These are phyloP conservation scores for Aspergillus cavernicola DNA, from an alignment of 495 filamentous ascomycete species.

Conservation along the genomic window DNA sequence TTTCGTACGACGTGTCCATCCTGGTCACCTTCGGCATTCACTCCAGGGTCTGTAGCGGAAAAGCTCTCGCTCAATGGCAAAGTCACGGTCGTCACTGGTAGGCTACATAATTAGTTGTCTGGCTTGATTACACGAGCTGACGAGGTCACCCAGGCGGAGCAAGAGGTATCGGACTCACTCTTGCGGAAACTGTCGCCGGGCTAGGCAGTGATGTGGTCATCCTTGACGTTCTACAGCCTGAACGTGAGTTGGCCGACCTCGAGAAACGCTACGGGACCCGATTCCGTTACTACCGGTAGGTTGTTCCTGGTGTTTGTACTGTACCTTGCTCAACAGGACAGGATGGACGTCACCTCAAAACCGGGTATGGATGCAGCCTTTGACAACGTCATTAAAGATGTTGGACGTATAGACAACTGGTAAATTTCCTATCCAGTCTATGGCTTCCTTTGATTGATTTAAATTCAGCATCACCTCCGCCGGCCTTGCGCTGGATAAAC, in stretches of 20 bases:
- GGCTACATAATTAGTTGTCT: not conserved
- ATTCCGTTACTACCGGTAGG: not conserved
- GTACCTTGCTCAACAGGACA: no score
- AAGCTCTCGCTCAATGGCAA: not conserved
- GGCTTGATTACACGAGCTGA: not conserved
- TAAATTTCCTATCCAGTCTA: not conserved
- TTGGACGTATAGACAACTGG: constrained; percentile 10
- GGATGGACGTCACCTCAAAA: constrained; percentile 1
- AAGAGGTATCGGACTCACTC: constrained; percentile 3
- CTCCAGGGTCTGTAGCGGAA: not conserved
- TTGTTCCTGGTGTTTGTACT: not conserved
- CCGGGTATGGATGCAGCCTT: not conserved
- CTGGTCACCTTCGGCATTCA: not conserved
- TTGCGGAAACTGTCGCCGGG: not conserved
- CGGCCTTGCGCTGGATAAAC: constrained; percentile 8
- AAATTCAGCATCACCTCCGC: constrained; percentile 4
- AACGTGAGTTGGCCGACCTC: not conserved
- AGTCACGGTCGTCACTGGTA: not conserved
- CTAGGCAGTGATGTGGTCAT: constrained; percentile 2
- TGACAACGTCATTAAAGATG: not conserved
- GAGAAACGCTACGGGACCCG: not conserved
- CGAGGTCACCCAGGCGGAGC: not conserved
- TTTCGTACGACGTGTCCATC: not conserved
- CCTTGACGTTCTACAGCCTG: not conserved
- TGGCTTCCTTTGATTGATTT: no score